phyloP scores from a whole-genome alignment of 768 basidiomycete genomes.

The Rhodotorula babjevae region DNA sequence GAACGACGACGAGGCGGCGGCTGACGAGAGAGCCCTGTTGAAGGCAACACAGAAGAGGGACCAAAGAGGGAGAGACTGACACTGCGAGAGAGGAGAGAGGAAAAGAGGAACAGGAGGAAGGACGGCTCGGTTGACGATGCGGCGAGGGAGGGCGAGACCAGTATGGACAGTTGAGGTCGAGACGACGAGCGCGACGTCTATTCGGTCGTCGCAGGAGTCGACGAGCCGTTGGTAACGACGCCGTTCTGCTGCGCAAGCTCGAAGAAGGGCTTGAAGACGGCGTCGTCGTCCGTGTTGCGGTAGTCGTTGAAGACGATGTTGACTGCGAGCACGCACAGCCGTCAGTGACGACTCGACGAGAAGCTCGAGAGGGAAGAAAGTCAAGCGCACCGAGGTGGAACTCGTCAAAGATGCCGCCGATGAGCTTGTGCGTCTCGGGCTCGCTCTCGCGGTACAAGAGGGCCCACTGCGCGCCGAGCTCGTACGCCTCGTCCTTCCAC shows the following conservation, averaged over 20 bases:
- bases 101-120: not conserved
- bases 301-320: conserved; percentile 89
- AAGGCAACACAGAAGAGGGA: conserved; percentile 23
- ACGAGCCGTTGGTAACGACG: not conserved
- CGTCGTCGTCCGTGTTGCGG: conserved; percentile 40
- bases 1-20: not conserved
- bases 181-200: not conserved
- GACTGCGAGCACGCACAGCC: conserved; percentile 45
- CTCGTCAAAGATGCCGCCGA: conserved; percentile 65
- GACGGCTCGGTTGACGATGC: conserved; percentile 16
- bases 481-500: conserved; percentile 84
- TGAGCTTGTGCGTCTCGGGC: conserved; percentile 65
- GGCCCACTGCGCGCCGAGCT: conserved; percentile 91
- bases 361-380: too few relatives aligned
- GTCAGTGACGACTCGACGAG: not conserved
- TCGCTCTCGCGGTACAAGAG: conserved; percentile 65
- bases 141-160: not conserved
- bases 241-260: conserved; percentile 25
- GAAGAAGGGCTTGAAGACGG: conserved; percentile 43
- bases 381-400: conserved; percentile 62
- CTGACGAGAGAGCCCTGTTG: conserved; percentile 21
- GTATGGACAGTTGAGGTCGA: conserved; percentile 22
- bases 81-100: too few relatives aligned
- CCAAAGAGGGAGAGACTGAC: not conserved
- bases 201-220: not conserved